Conservation (phyloP, 179 eudicot species). For the Silene vulgaris region DNA sequence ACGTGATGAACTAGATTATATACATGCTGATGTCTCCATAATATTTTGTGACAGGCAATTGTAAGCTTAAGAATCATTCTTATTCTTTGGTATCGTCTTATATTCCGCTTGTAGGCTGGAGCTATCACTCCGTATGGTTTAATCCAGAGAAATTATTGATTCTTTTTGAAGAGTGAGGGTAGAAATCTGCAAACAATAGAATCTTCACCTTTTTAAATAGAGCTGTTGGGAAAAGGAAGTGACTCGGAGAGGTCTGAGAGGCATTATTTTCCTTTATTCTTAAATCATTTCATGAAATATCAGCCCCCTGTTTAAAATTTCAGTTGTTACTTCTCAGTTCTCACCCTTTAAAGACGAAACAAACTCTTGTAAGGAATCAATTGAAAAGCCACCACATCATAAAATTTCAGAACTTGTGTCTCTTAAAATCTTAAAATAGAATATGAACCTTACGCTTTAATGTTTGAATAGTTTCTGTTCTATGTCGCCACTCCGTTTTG, state of each 20-base stretch:
- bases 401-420: not conserved
- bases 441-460: not conserved
- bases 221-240: not conserved
- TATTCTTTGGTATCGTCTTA: not conserved
- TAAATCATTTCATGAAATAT: not conserved
- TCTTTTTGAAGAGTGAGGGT: not conserved
- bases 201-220: not conserved
- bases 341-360: not conserved
- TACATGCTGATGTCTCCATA: not conserved
- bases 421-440: not conserved
- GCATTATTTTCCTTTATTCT: not conserved
- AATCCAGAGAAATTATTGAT: not conserved
- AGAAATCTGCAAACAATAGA: not conserved
- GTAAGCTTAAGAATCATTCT: not conserved
- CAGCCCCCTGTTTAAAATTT: not conserved
- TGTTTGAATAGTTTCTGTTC: not conserved
- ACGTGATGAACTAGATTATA: not conserved
- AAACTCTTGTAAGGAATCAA: not conserved
- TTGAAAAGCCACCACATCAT: not conserved
- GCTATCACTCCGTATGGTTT: not conserved
- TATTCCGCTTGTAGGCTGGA: not conserved
- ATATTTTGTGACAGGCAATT: not conserved
- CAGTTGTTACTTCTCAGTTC: not conserved
- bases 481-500: not conserved
- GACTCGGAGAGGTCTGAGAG: not conserved